Percentiles rank a stretch among this genome's conserved stretches.
These are phyloP conservation scores for Linum lewisii DNA, from an alignment of 345 rosid genomes.

Conservation along the genomic window DNA sequence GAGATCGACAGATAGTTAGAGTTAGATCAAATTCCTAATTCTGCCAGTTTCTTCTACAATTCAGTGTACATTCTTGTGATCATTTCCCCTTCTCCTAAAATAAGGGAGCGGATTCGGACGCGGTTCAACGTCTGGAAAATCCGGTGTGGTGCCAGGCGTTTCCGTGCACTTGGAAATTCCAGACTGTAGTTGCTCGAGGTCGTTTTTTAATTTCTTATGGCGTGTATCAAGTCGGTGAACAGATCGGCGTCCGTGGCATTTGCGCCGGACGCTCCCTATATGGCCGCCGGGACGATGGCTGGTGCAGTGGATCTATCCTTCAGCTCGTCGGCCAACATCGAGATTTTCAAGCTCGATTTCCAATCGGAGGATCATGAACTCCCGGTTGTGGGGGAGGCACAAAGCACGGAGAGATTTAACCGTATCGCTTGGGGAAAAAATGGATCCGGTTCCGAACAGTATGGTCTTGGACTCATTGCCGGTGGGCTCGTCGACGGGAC, in stretches of 20 bases:
- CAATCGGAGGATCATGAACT: conserved; percentile 86
- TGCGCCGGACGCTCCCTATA: conserved; percentile 89
- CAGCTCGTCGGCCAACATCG: conserved; percentile 85
- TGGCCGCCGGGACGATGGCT: conserved; percentile 99
- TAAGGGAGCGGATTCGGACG: neutral
- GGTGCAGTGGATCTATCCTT: conserved; percentile 96
- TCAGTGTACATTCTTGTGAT: too few relatives aligned
- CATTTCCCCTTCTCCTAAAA: too few relatives aligned
- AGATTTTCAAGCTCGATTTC: conserved; percentile 94
- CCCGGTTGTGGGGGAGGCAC: conserved; percentile 61
- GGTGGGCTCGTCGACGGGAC: conserved; percentile 94
- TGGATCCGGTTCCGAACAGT: conserved; percentile 78
- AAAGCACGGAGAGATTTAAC: conserved; percentile 89
- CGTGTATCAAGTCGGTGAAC: conserved; percentile 78
- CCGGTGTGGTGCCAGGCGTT: neutral
- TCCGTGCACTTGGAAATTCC: neutral
- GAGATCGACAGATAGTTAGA: too few relatives aligned
- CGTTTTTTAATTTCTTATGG: conserved; percentile 30
- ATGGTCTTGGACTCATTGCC: conserved; percentile 75
- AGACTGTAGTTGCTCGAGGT: neutral
- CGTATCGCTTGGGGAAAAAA: conserved; percentile 87
- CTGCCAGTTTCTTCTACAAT: too few relatives aligned
- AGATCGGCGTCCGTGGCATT: conserved; percentile 95
- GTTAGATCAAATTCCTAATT: too few relatives aligned
- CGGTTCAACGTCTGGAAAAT: neutral